These are phyloP conservation scores for Dicorynia guianensis DNA, from an alignment of 306 rosid genomes.

Conservation along the genomic window DNA sequence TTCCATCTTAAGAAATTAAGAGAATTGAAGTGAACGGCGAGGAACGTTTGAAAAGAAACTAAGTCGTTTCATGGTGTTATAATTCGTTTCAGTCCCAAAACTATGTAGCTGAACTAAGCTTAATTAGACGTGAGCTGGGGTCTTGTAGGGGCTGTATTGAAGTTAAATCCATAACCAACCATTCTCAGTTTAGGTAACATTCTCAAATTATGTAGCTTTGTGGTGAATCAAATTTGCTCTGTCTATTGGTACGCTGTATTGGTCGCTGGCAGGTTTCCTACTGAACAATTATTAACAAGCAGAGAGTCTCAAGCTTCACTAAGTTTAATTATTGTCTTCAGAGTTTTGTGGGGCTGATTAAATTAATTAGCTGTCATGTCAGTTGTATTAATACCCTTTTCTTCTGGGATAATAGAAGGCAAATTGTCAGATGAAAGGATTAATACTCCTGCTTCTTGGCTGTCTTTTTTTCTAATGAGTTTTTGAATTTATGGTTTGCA, in stretches of 20 bases:
- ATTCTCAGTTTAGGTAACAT: neutral
- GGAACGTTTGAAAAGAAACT: neutral
- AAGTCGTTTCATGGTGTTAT: neutral
- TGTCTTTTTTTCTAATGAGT: neutral
- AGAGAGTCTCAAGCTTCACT: neutral
- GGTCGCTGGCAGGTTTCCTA: neutral
- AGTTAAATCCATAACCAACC: too few relatives aligned
- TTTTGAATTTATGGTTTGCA: neutral
- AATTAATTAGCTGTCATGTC: constrained; percentile 24
- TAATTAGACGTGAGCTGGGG: neutral
- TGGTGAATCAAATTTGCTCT: constrained; percentile 1
- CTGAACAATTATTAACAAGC: neutral
- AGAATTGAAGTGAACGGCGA: constrained; percentile 9
- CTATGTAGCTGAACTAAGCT: neutral
- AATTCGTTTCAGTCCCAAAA: constrained; percentile 1
- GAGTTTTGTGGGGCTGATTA: too few relatives aligned
- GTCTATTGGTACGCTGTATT: neutral
- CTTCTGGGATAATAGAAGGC: constrained; percentile 1
- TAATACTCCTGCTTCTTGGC: constrained; percentile 15
- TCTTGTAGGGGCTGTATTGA: neutral
- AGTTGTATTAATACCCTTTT: neutral
- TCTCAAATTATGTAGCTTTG: neutral
- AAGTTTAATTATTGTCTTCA: neutral
- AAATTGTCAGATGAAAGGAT: constrained; percentile 16
- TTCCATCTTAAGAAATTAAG: neutral